phyloP scores from a whole-genome alignment of 2,329 filamentous ascomycete species.

The Bertia moriformis region DNA sequence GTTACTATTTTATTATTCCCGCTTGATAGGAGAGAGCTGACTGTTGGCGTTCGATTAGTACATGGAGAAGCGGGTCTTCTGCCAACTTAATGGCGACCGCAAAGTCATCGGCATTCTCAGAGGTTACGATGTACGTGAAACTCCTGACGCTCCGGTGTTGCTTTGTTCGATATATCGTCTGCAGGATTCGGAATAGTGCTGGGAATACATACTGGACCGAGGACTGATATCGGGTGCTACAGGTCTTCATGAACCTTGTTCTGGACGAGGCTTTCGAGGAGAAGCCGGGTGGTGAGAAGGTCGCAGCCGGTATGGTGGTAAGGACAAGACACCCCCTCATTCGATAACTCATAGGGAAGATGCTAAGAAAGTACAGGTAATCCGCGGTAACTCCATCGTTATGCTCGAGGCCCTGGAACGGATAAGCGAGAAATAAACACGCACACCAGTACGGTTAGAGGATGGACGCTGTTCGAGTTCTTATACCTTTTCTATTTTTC shows the following conservation, averaged over 20 bases:
- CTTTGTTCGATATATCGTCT: background rate
- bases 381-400: conserved; percentile 93
- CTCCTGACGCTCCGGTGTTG: background rate
- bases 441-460: background rate
- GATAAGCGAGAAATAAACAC: conserved; percentile 29
- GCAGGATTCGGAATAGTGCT: background rate
- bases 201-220: background rate
- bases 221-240: conserved; percentile 1
- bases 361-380: conserved; percentile 43
- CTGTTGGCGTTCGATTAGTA: conserved; percentile 45
- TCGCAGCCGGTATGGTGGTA: conserved; percentile 83
- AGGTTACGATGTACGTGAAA: conserved; percentile 72
- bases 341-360: conserved; percentile 10
- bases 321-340: too few species aligned
- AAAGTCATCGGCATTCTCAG: conserved; percentile 90
- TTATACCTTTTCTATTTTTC: background rate
- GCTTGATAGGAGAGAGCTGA: conserved; percentile 1
- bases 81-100: conserved; percentile 92
- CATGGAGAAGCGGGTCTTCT: conserved; percentile 96
- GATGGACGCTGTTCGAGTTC: background rate
- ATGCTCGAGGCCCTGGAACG: conserved; percentile 79
- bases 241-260: conserved; percentile 98
- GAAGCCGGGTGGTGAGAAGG: conserved; percentile 81
- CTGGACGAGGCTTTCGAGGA: conserved; percentile 94
- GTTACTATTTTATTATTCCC: conserved; percentile 5